Base-by-base conservation (phyloP, 2,329 filamentous ascomycete species). In the Amesomyces nigricolor region DNA sequence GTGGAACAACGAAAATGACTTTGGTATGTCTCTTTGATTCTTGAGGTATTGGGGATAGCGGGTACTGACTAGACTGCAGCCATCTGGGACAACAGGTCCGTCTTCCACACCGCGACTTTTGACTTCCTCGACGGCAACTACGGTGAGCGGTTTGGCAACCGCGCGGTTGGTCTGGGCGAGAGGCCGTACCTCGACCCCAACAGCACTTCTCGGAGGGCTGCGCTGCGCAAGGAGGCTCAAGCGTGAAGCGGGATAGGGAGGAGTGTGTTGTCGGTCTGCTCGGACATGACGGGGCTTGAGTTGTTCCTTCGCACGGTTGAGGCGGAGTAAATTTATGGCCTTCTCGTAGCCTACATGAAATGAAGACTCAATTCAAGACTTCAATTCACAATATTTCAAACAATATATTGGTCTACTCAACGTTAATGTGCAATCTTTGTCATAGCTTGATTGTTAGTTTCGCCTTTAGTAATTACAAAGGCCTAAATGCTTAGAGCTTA, bases 71-170 rank as follows among this genome's bases (percentile, higher is more conserved):
- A 3, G 11, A 6, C n/a, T 14, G 0, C 5, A 66, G 78, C 80
- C 0, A 81, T 85, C 58, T 85, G 82, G 82, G 82, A 85, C 60
- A 85, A 85, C 58, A 70, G 81, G 6, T 78, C 76, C 51, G 76
- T 71, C 0, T 83, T 79, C 67, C 81, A 85, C 61, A 78, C 75
- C 10, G 80, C 80, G 0, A 85, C 80, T 0, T 80, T 77, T 54
- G 81, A 85, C 59, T 83, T 81, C 35, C 40, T 61, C 8, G 62
- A 63, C 44, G 74, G 75, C 13, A 73, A 72, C 1, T 70, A 76
- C 29, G 80, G 79, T 0, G 72, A 76, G 26, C 70, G 81, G 47
- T 71, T 73, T 48, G 75, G 78, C 26, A 74, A 82, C 64, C 65
- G 81, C 17, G 73, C 77, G 0, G 80, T 84, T 7, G 77, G 75